Evolutionary conservation across 2,329 filamentous ascomycete genomes (phyloP), one percentile per base, ranked within the genome.

Genomic region (Hypoxylon sp.): DNA sequence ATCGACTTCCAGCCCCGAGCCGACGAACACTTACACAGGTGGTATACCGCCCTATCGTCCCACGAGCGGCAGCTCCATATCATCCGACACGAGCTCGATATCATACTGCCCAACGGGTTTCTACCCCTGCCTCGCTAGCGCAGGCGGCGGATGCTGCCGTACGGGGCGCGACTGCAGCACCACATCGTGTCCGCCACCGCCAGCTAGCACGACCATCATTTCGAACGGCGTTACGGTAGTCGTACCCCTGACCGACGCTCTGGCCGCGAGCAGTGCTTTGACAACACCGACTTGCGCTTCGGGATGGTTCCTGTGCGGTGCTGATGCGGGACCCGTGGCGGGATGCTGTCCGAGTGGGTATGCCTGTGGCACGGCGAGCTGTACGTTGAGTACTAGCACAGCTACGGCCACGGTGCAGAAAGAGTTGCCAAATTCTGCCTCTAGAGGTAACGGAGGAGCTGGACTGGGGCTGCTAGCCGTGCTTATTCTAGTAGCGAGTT

Each of bases 291-390:
- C 82, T 0, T 98, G 95, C 76, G 93, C 94, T 0, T 83, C 78
- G 52, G 94, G 93, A 3, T 98, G 95, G 95, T 91, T 88, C 70
- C 71, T 98, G 86, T 87, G 89, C 84, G 73, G 87, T 79, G 62
- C 83, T 11, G 82, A 81, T 2, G 86, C 80, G 0, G 86, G 87
- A n/a, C 82, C 86, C 0, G 88, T 91, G 0, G 89, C 93, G 0
- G 94, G 93, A 6, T 98, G 95, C 79, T 98, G 95, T 83, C 94
- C 94, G 0, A 85, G 81, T 46, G 92, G 93, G 1, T 97, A 91
- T 78, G 80, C 79, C 2, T 97, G 93, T 79, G 93, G 92, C 0
- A 85, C 85, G 19, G 87, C 86, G 21, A 93, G 90, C 77, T 97
- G 93, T 80, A 90, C 89, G 31, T 86, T 88, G 4, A 78, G 77